phyloP scores from a whole-genome alignment of 1,284 basidiomycete genomes.

The Salmacisia buchloeana region DNA sequence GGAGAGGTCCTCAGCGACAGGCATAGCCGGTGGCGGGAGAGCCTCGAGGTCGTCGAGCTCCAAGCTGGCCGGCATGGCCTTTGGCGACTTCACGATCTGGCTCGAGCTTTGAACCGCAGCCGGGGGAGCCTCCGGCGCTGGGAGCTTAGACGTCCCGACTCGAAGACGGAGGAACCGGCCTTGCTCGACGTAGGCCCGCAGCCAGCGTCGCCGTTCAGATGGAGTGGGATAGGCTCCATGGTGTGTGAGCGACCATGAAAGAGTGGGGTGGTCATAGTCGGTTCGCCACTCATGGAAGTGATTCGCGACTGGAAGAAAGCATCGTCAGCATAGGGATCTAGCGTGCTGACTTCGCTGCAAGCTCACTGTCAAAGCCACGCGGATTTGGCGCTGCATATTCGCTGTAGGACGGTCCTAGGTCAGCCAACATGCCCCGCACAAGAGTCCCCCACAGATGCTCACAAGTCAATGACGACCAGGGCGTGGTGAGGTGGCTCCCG shows the following conservation, averaged over 20 bases:
- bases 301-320: constrained; percentile 28
- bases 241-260: constrained; percentile 36
- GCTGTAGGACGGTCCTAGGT: not conserved
- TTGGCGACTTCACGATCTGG: not conserved
- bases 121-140: not conserved
- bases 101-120: not conserved
- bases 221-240: constrained; percentile 39
- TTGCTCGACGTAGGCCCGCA: constrained; percentile 47
- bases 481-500: constrained; percentile 32
- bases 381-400: constrained; percentile 36
- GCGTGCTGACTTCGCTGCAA: not conserved
- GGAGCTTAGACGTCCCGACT: not conserved
- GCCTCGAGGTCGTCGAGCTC: constrained; percentile 5
- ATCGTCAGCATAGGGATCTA: not conserved
- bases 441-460: constrained; percentile 22
- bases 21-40: not conserved
- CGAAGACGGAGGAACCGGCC: constrained; percentile 28
- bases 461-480: constrained; percentile 47
- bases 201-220: constrained; percentile 40
- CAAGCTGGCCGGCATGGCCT: not conserved
- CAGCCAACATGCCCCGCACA: not conserved
- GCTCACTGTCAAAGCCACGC: constrained; percentile 30
- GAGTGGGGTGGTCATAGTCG: constrained; percentile 37
- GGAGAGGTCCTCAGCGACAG: not conserved
- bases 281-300: constrained; percentile 48